Evolutionary conservation across 2,329 filamentous ascomycete genomes (phyloP).

Genomic region (Phyllosticta citriasiana): DNA sequence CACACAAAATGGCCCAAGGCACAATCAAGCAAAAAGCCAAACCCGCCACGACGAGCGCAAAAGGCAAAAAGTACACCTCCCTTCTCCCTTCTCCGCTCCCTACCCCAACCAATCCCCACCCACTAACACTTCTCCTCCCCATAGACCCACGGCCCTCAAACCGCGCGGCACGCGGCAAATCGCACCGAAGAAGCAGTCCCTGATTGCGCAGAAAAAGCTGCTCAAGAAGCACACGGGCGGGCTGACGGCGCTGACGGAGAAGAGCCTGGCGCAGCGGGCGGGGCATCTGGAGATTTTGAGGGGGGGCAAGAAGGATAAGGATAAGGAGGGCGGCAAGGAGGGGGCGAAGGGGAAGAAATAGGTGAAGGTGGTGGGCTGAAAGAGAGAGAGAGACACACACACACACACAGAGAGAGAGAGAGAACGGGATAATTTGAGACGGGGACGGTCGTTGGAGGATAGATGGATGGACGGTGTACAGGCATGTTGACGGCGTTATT

Average conservation of each 20-base stretch:
- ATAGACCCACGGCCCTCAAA: conserved; percentile 29
- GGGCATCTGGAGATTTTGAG: conserved; percentile 60
- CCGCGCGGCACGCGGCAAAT: conserved; percentile 53
- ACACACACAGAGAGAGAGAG: not conserved
- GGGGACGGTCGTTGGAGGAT: not conserved
- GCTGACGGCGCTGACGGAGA: conserved; percentile 56
- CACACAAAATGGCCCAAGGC: conserved; percentile 37
- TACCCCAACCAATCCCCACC: conserved; percentile 11
- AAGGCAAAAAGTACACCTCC: not conserved
- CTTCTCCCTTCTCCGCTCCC: conserved; percentile 5
- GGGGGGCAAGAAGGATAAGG: conserved; percentile 51
- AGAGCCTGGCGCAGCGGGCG: conserved; percentile 53
- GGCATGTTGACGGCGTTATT: too few relatives aligned
- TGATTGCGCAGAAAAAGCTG: conserved; percentile 52
- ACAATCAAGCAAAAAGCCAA: conserved; percentile 36
- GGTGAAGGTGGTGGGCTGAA: not conserved
- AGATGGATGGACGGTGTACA: too few relatives aligned
- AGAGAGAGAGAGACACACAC: not conserved
- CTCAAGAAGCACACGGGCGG: conserved; percentile 57
- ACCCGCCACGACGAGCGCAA: not conserved
- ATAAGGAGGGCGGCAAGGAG: conserved; percentile 9
- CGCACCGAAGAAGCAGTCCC: conserved; percentile 53
- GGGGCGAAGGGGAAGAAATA: conserved; percentile 2
- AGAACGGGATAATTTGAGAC: too few relatives aligned
- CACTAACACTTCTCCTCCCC: conserved; percentile 13